These are phyloP conservation scores for Apophysomyces elegans DNA, from an alignment of 371 early-diverging fungal species.

Conservation along the genomic window DNA sequence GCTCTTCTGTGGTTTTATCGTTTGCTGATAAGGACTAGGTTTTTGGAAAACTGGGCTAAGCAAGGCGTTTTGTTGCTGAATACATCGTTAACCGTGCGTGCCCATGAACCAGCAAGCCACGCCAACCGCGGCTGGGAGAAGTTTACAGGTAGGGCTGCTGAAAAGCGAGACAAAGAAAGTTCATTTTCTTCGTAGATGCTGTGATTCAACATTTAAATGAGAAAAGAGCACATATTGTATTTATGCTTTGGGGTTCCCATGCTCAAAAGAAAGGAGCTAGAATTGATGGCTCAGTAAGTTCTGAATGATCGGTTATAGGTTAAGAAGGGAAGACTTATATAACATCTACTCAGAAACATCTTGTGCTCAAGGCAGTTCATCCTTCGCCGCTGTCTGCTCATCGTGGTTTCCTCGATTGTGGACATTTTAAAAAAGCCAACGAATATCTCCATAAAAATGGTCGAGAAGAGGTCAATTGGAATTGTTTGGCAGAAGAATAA, in stretches of 20 bases:
- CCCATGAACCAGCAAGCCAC: constrained; percentile 88
- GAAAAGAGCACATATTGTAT: constrained; percentile 75
- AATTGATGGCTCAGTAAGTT: constrained; percentile 58
- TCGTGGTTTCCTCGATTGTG: constrained; percentile 88
- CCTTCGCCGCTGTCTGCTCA: constrained; percentile 95
- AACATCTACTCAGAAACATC: constrained; percentile 68
- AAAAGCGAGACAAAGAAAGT: neutral
- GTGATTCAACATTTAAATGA: constrained; percentile 79
- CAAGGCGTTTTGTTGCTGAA: constrained; percentile 97
- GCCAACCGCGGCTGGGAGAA: constrained; percentile 88
- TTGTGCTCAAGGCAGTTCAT: constrained; percentile 89
- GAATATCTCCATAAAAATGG: constrained; percentile 79
- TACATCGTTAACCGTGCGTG: constrained; percentile 90
- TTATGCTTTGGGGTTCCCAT: constrained; percentile 97
- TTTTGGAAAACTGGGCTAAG: constrained; percentile 73
- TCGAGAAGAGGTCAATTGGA: constrained; percentile 77
- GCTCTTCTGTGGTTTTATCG: neutral
- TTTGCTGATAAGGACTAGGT: neutral
- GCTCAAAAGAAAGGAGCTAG: constrained; percentile 79
- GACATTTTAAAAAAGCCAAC: constrained; percentile 95
- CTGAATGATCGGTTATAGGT: neutral
- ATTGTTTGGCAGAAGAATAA: constrained; percentile 36
- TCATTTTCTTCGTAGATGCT: constrained; percentile 54
- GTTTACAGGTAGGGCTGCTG: constrained; percentile 73
- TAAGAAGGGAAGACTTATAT: neutral